Evolutionary conservation across 1,139 yeast genomes (phyloP), one percentile per base, ranked within the genome.

Genomic region (Zhuliangozyma blackwelliae): DNA sequence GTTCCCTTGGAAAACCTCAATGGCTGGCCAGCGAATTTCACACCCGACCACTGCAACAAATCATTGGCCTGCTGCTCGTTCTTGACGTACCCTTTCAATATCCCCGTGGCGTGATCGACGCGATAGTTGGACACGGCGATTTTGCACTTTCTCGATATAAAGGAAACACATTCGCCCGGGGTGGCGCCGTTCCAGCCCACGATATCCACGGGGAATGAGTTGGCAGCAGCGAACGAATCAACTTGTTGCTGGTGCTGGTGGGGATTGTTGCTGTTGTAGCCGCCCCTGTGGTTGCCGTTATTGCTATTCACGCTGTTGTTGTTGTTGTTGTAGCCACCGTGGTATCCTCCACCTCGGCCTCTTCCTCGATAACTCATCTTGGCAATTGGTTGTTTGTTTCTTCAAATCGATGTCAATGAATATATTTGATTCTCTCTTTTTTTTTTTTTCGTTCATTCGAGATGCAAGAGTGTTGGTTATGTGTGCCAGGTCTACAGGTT

Each of bases 121-220:
- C 49, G 47, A 36, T 67, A 55, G 51, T 82, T 77, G 40, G 59
- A 59, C 20, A 89, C 66, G 2, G 68, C 62, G 10, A 84, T 69
- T 39, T 75, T 67, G 22, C 88, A 67, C 55, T 85, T 87, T 46
- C 95, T 71, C 33, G 80, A 72, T 10, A 89, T 63, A 57, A 88
- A 89, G 32, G 69, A 67, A 13, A 85, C 67, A 43, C 89, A 67
- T 38, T 86, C 94, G 33, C 79, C 83, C 44, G 69, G 70, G 10
- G 82, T 59, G 3, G 87, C 90, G 36, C 89, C 88, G 48, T 84
- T 82, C 96, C 96, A 89, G 31, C 89, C 88, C 36, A 73, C 65
- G 12, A 88, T 72, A 47, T 82, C 89, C 16, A 85, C 72, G 1
- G 72, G 68, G 3, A 75, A 59, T 25, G 66, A 47, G 41, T 64